phyloP scores from a whole-genome alignment of 352 stramenopile genomes.

The Halophytophthora batemanensis region DNA sequence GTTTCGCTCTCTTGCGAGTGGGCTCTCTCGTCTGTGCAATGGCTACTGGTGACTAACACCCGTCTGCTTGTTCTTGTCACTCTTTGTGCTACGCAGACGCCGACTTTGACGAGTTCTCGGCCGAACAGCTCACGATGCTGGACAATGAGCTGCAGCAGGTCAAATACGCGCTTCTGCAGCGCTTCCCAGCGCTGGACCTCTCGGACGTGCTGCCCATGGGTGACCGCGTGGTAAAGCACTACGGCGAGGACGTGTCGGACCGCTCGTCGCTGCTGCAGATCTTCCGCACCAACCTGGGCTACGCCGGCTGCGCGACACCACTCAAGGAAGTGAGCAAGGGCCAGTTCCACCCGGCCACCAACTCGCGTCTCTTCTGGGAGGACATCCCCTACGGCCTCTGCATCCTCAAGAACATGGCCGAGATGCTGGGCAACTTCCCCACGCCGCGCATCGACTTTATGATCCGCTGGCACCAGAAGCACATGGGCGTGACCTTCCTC shows the following conservation, averaged over 20 bases:
- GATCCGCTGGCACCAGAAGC: conserved; percentile 92
- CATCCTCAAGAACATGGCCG: conserved; percentile 93
- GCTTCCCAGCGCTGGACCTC: conserved; percentile 89
- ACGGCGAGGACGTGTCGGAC: conserved; percentile 89
- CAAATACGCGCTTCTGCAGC: conserved; percentile 86
- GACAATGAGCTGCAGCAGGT: conserved; percentile 94
- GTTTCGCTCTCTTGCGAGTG: not conserved
- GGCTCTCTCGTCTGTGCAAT: not conserved
- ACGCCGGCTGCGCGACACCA: conserved; percentile 88
- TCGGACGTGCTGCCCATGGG: conserved; percentile 90
- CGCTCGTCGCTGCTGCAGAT: conserved; percentile 87
- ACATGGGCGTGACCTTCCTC: conserved; percentile 89
- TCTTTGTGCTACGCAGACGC: conserved; percentile 46
- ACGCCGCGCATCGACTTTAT: conserved; percentile 92
- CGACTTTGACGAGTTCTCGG: conserved; percentile 92
- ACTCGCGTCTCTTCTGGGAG: conserved; percentile 91
- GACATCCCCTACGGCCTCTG: conserved; percentile 91
- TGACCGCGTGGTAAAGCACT: conserved; percentile 90
- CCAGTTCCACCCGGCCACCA: conserved; percentile 78
- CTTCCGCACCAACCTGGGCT: conserved; percentile 90
- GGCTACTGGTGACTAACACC: conserved; percentile 9
- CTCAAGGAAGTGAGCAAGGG: conserved; percentile 73
- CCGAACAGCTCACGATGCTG: conserved; percentile 89
- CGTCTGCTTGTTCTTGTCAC: not conserved
- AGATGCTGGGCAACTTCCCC: conserved; percentile 92